Base-by-base conservation (phyloP, 805 yeast genomes). In the Wickerhamiella kazuoi region DNA sequence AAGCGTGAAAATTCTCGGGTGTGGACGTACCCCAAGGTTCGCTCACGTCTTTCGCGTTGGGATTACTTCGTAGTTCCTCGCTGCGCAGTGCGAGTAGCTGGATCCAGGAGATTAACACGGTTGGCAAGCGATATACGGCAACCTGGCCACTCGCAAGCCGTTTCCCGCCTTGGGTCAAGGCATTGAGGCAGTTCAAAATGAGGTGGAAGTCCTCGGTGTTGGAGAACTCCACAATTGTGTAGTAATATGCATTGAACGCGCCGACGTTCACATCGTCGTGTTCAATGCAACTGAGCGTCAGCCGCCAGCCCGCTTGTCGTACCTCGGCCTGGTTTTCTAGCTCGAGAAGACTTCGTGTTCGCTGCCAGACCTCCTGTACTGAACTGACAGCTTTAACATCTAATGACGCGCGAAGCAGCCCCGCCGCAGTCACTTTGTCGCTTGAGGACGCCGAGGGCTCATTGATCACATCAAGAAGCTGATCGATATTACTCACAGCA, bases 361-460 rank as follows among this genome's bases (percentile, higher is more conserved):
- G 58, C 53, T 76, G 72, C 94, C 94, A 82, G 1, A 81, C 64
- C 44, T 79, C 84, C 0, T 81, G 74, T 3, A 80, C 64, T 2
- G 78, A 68, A 0, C 76, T 64, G 2, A 74, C 65, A 3, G 75
- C 61, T 37, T 65, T 66, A 36, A 65, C 68, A 18, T 66, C 66
- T 2, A 81, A 55, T 3, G 72, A 61, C 2, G 64, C 64, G 5
- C 69, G 58, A 32, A 82, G 55, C 17, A 65, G 55, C 2, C 60
- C 61, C 0, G 79, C 74, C 0, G 79, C 74, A 1, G 66, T 60
- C 1, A 60, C 49, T 19, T 60, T 49, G 17, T 57, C 59, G 28
- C 55, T 48, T n/a, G 51, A 45, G 2, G 57, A 36, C 3, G 43
- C 31, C 18, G 41, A 19, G 32, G 42, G 36, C 38, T 46, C 40